Evolutionary conservation across 2,329 filamentous ascomycete genomes (phyloP), one percentile per base, ranked within the genome.

Genomic region (Cordyceps cicadae): DNA sequence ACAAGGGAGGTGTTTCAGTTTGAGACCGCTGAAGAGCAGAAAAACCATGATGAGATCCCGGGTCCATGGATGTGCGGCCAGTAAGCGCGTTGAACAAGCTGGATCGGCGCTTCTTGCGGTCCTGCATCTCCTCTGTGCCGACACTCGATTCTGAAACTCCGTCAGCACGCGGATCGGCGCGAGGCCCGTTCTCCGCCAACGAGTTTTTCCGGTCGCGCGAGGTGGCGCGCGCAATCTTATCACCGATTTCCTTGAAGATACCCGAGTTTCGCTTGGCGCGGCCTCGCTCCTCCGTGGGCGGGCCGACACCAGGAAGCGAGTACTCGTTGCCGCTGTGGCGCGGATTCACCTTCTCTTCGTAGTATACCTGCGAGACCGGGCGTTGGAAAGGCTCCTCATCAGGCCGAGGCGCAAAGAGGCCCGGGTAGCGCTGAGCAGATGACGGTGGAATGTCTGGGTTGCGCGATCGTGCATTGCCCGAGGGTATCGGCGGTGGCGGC

Each of bases 211-310:
- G 70, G 21, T 76, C 71, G 7, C 64, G 64, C 8, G 72, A 70
- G 2, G 69, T 70, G 7, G 67, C 67, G 5, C 72, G 70, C 17
- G 69, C 68, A 49, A 81, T 71, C 59, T 76, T 75, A 57, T 74
- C 76, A 3, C 79, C 77, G 56, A 82, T 71, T 17, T 81, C 79
- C 63, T 80, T 82, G 63, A 84, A 79, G n/a, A 83, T 69, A 21
- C 71, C 76, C 12, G 75, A 79, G 60, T 73, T 75, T 32, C 72
- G 74, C 60, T 70, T 74, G 15, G 63, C 66, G 9, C 71, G 71
- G 17, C 70, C 72, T 21, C 73, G 72, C 2, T 76, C 74, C 15
- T 76, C 71, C 9, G 66, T 60, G 8, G 72, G 70, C 15, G 74
- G 72, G 5, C 69, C 74, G 19, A 73, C 71, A 3, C 72, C 71